phyloP scores from a whole-genome alignment of 1,284 basidiomycete genomes.

The Fomitopsis palustris region DNA sequence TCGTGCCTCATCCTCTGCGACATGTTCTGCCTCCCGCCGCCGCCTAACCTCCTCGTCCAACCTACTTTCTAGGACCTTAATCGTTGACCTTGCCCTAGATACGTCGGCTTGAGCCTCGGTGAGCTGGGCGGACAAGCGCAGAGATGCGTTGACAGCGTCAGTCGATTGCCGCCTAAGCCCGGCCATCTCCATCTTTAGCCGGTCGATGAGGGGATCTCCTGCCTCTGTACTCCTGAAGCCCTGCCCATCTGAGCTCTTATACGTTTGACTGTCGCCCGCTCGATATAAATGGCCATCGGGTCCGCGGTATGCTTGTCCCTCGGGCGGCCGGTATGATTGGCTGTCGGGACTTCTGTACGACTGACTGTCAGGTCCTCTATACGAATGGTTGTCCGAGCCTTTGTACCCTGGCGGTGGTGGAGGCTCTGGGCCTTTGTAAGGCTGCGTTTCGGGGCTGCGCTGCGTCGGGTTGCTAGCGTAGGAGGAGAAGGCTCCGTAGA shows the following conservation, averaged over 20 bases:
- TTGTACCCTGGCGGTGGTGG: constrained; percentile 3
- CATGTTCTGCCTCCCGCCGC: constrained; percentile 54
- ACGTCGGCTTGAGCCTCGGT: constrained; percentile 57
- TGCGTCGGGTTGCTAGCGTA: constrained; percentile 11
- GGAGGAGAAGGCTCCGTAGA: constrained; percentile 25
- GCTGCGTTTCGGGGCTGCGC: constrained; percentile 2
- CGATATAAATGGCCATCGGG: background rate
- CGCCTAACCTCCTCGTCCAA: constrained; percentile 57
- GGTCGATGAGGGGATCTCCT: constrained; percentile 42
- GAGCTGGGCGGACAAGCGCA: constrained; percentile 62
- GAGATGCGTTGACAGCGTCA: constrained; percentile 58
- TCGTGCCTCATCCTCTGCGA: constrained; percentile 46
- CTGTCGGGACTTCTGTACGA: background rate
- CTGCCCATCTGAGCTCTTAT: background rate
- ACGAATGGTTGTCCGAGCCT: background rate
- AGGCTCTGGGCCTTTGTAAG: background rate
- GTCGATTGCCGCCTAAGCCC: constrained; percentile 58
- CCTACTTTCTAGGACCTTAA: constrained; percentile 51
- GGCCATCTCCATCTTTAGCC: constrained; percentile 59
- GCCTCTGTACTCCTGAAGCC: constrained; percentile 4
- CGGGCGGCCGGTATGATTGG: background rate
- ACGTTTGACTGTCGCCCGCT: background rate
- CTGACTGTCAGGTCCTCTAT: background rate
- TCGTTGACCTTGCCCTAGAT: constrained; percentile 45
- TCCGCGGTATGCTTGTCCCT: background rate